A percentile compares a stretch with the other conserved stretches of the same genome.
Conservation (phyloP, 2,329 filamentous ascomycete genomes). For the Diplocarpon mali region DNA sequence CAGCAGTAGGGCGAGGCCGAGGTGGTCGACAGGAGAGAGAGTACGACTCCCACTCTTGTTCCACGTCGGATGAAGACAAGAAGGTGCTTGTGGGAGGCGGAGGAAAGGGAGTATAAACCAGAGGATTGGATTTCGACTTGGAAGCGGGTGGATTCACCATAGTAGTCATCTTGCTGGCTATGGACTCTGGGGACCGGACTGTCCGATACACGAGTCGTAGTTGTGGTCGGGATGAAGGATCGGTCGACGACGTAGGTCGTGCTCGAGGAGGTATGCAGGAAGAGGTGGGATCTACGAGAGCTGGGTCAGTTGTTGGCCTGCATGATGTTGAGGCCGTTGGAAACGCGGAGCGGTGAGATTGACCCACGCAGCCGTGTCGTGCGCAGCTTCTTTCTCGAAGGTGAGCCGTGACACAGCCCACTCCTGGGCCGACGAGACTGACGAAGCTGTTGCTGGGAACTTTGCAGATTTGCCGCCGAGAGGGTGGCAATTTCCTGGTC, state of each 20-base stretch:
- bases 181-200: constrained; percentile 26
- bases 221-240: constrained; percentile 4
- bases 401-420: neutral
- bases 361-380: constrained; percentile 6
- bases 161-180: constrained; percentile 45
- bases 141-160: constrained; percentile 40
- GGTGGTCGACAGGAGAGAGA: constrained; percentile 1
- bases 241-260: constrained; percentile 13
- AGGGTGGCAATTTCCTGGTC: neutral
- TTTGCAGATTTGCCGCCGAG: neutral
- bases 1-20: neutral
- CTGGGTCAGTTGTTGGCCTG: constrained; percentile 14
- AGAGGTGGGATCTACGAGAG: constrained; percentile 8
- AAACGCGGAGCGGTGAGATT: constrained; percentile 17
- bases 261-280: constrained; percentile 1
- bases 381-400: constrained; percentile 6
- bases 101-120: constrained; percentile 32
- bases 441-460: neutral
- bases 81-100: constrained; percentile 25
- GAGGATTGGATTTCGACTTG: constrained; percentile 28
- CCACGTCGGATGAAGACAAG: constrained; percentile 18
- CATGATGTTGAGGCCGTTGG: constrained; percentile 10
- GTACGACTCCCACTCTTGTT: constrained; percentile 11
- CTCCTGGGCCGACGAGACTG: neutral
- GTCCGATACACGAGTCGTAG: constrained; percentile 25